phyloP scores from a whole-genome alignment of 306 rosid species.

The Clitoria ternatea region DNA sequence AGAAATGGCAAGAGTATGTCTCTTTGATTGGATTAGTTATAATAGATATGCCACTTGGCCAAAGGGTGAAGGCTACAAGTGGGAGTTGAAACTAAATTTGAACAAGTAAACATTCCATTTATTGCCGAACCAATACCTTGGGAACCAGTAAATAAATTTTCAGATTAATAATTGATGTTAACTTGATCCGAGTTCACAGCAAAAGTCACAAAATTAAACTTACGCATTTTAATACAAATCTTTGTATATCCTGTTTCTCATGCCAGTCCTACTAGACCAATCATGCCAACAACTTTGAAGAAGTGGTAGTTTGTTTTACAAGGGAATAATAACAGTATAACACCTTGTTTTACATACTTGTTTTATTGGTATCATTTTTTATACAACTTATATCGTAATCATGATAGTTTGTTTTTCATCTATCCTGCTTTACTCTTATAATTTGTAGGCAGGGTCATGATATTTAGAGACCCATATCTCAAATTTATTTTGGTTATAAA shows the following conservation, averaged over 20 bases:
- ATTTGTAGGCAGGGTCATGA: neutral
- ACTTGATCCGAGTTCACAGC: neutral
- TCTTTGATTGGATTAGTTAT: neutral
- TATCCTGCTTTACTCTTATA: neutral
- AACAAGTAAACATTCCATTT: neutral
- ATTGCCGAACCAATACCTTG: neutral
- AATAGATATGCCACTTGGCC: neutral
- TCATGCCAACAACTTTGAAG: neutral
- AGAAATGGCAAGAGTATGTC: neutral
- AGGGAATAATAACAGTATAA: neutral
- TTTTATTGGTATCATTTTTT: neutral
- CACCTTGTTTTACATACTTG: neutral
- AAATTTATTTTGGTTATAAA: conserved; percentile 17
- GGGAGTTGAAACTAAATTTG: neutral
- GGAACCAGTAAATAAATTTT: neutral
- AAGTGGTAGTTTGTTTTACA: neutral
- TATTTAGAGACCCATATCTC: neutral
- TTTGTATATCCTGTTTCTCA: neutral
- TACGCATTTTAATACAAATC: neutral
- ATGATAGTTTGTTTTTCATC: neutral
- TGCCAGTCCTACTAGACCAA: neutral
- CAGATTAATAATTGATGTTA: neutral
- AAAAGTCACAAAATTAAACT: neutral
- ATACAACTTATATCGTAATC: neutral
- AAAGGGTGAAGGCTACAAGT: neutral